These are phyloP conservation scores for Tilletia caries DNA, from an alignment of 1,284 basidiomycete genomes.

Conservation along the genomic window DNA sequence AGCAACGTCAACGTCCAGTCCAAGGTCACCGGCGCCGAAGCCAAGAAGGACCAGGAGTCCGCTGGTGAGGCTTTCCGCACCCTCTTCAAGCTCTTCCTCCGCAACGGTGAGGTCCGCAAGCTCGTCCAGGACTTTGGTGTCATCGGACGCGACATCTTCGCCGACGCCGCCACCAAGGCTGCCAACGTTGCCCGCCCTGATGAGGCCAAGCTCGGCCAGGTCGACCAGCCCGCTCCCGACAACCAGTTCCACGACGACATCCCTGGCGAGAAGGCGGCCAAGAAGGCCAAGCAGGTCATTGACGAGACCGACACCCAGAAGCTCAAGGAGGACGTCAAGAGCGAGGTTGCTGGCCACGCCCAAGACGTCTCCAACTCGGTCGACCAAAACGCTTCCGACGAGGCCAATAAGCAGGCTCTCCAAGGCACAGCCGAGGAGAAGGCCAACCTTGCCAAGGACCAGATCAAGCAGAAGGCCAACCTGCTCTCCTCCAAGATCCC, in stretches of 20 bases:
- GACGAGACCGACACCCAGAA: slow-evolving; percentile 23
- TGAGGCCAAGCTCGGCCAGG: slow-evolving; percentile 64
- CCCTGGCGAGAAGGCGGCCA: slow-evolving; percentile 51
- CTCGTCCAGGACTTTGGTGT: slow-evolving; percentile 44
- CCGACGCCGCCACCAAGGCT: slow-evolving; percentile 70
- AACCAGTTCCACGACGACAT: slow-evolving; percentile 57
- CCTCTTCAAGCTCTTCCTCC: slow-evolving; percentile 47
- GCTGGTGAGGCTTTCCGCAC: slow-evolving; percentile 47
- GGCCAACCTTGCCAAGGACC: slow-evolving; percentile 46
- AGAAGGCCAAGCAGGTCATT: slow-evolving; percentile 28
- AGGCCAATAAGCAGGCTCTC: slow-evolving; percentile 51
- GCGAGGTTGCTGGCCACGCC: slow-evolving; percentile 38
- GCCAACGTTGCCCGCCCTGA: slow-evolving; percentile 70
- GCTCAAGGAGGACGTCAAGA: slow-evolving; percentile 53
- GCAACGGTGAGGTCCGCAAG: slow-evolving; percentile 46
- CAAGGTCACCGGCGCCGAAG: slow-evolving; percentile 33
- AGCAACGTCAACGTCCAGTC: slow-evolving; percentile 31
- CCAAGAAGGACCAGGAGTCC: slow-evolving; percentile 45
- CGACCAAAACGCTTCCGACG: slow-evolving; percentile 45
- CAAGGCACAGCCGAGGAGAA: slow-evolving; percentile 59
- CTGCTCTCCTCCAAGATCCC: slow-evolving; percentile 49
- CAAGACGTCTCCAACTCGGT: slow-evolving; percentile 36
- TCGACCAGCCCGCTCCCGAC: slow-evolving; percentile 64
- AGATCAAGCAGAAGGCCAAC: slow-evolving; percentile 39
- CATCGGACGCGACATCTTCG: slow-evolving; percentile 70